Conservation (phyloP, 768 basidiomycete genomes). For the Boletus vinaceobasis region DNA sequence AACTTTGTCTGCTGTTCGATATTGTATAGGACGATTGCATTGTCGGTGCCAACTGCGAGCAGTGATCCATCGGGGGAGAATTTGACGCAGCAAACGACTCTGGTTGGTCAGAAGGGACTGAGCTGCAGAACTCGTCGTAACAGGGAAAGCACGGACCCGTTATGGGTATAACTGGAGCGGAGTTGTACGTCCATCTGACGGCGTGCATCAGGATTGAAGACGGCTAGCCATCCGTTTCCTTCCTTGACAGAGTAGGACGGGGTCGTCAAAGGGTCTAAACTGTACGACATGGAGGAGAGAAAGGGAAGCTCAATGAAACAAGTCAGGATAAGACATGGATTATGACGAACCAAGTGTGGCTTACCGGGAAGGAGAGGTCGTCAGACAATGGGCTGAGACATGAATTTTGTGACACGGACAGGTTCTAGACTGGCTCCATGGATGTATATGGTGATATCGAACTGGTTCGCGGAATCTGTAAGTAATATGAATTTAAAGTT, state of each 20-base stretch:
- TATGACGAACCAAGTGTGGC: background rate
- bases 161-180: constrained; percentile 75
- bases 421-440: constrained; percentile 9
- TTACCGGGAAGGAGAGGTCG: constrained; percentile 2
- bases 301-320: background rate
- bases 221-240: constrained; percentile 50
- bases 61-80: constrained; percentile 31
- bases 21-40: constrained; percentile 31
- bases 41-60: constrained; percentile 33
- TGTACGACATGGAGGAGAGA: constrained; percentile 19
- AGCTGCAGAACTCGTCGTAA: constrained; percentile 5
- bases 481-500: background rate
- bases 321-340: constrained; percentile 3
- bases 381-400: background rate
- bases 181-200: constrained; percentile 51
- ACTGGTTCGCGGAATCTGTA: no score
- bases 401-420: background rate
- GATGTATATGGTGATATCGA: constrained; percentile 13
- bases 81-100: constrained; percentile 31
- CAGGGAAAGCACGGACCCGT: constrained; percentile 54
- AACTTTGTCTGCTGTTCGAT: constrained; percentile 23
- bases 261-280: constrained; percentile 27
- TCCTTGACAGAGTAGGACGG: constrained; percentile 39
- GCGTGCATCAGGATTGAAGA: constrained; percentile 47
- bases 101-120: constrained; percentile 9